Evolutionary conservation across 2,329 filamentous ascomycete species (phyloP).

Genomic region (Akanthomyces muscarius): DNA sequence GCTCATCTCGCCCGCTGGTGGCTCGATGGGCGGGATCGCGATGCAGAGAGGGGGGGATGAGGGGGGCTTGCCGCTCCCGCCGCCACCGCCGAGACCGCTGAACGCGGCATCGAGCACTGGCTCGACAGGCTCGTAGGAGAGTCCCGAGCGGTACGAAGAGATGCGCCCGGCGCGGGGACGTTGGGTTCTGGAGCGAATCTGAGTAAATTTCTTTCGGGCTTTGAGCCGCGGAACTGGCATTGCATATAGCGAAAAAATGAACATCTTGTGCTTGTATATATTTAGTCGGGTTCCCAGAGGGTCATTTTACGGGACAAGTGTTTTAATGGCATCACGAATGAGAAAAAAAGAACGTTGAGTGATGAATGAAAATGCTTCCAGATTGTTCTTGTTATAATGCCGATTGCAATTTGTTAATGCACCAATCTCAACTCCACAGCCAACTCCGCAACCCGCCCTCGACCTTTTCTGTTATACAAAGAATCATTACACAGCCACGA

Average conservation of each 20-base stretch:
- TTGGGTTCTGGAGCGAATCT: constrained; percentile 27
- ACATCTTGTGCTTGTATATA: neutral
- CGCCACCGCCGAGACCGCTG: constrained; percentile 33
- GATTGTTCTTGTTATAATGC: neutral
- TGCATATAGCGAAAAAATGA: neutral
- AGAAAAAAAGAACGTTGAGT: neutral
- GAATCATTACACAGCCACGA: neutral
- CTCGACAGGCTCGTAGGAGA: constrained; percentile 36
- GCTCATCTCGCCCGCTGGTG: constrained; percentile 13
- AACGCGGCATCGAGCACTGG: constrained; percentile 42
- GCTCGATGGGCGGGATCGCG: constrained; percentile 35
- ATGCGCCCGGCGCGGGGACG: neutral
- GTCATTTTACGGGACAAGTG: neutral
- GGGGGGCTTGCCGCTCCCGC: constrained; percentile 23
- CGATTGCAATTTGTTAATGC: neutral
- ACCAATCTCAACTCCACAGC: neutral
- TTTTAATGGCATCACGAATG: constrained; percentile 4
- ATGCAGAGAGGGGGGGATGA: constrained; percentile 35
- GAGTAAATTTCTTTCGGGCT: neutral
- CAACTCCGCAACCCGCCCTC: neutral
- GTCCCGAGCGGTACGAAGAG: constrained; percentile 7
- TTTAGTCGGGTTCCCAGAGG: neutral
- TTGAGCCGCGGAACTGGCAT: neutral
- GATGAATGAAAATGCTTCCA: neutral
- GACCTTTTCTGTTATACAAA: constrained; percentile 4